Evolutionary conservation across 2,329 filamentous ascomycete species (phyloP).

Genomic region (Clarireedia hainanense): DNA sequence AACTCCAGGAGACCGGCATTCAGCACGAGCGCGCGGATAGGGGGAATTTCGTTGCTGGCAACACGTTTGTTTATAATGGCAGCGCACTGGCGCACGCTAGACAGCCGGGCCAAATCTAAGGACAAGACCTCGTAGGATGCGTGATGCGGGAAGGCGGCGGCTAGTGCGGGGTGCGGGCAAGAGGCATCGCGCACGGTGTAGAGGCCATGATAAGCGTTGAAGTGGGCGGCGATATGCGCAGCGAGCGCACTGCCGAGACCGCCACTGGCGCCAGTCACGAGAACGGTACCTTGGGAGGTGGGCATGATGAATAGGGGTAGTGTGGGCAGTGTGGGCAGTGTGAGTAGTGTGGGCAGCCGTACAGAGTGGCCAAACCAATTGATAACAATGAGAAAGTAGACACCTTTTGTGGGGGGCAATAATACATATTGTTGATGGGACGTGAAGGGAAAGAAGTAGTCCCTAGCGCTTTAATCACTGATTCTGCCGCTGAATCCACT

Average conservation of each 20-base stretch:
- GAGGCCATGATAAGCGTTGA: no score
- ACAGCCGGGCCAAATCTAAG: not conserved
- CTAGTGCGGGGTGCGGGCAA: not conserved
- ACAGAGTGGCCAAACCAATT: no score
- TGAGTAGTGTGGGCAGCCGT: no score
- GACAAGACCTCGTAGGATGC: not conserved
- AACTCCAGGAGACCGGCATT: not conserved
- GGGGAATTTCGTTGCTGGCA: not conserved
- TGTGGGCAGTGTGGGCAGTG: no score
- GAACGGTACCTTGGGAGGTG: not conserved
- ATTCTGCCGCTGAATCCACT: no score
- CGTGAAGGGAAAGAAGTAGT: no score
- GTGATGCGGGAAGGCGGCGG: not conserved
- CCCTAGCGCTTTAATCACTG: no score
- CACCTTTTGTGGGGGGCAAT: no score
- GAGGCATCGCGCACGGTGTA: not conserved
- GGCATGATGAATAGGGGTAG: conserved; percentile 10
- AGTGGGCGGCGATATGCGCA: not conserved
- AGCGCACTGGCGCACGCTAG: not conserved
- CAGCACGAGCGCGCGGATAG: not conserved
- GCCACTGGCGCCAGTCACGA: not conserved
- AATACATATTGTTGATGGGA: no score
- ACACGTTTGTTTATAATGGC: not conserved
- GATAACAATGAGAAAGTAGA: no score
- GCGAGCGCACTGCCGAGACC: not conserved